Evolutionary conservation across 2,329 filamentous ascomycete genomes (phyloP).

Genomic region (Aureobasidium sp.): DNA sequence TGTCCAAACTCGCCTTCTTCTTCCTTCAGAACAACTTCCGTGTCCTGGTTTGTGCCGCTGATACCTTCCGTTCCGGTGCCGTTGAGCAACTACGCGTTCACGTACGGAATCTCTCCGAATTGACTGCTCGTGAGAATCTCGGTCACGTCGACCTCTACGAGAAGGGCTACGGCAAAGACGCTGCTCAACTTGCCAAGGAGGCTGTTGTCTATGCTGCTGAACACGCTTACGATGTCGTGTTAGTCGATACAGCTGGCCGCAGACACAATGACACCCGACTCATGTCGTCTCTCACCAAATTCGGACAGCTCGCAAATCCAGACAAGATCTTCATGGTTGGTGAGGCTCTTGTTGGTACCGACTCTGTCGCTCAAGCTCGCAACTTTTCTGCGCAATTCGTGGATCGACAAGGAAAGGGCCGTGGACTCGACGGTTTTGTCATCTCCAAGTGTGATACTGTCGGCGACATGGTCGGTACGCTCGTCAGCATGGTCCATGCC

Average conservation of each 20-base stretch:
- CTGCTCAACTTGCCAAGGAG: conserved; percentile 88
- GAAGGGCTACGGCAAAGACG: conserved; percentile 96
- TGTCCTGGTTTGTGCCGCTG: conserved; percentile 86
- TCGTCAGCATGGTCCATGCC: conserved; percentile 95
- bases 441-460: conserved; percentile 98
- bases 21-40: conserved; percentile 94
- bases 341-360: conserved; percentile 87
- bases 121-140: conserved; percentile 70
- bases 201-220: conserved; percentile 73
- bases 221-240: conserved; percentile 75
- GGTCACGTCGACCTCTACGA: conserved; percentile 87
- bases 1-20: conserved; percentile 98
- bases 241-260: conserved; percentile 92
- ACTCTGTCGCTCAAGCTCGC: conserved; percentile 87
- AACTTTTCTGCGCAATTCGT: conserved; percentile 90
- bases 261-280: conserved; percentile 91
- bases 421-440: conserved; percentile 89
- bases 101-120: conserved; percentile 84
- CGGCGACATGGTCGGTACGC: conserved; percentile 94
- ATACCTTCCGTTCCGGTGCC: conserved; percentile 94
- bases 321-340: conserved; percentile 99
- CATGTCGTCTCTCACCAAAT: conserved; percentile 96
- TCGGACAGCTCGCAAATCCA: conserved; percentile 88
- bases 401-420: conserved; percentile 43
- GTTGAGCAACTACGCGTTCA: conserved; percentile 96